These are phyloP conservation scores for Mycotypha africana DNA, from an alignment of 371 early-diverging fungal genomes.

Conservation along the genomic window DNA sequence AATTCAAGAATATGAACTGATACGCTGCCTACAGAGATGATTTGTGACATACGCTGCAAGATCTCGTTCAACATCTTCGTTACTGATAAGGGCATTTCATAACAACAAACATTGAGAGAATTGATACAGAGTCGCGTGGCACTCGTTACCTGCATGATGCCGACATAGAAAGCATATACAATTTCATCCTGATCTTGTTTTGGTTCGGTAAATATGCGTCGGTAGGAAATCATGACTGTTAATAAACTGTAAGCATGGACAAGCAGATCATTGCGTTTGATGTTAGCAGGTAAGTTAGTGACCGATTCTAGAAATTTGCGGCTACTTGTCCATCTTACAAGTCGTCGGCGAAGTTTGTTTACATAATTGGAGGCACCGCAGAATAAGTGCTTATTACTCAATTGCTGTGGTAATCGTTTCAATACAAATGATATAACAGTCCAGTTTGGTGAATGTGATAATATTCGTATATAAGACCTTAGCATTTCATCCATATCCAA, in stretches of 20 bases:
- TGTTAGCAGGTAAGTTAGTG: conserved; percentile 39
- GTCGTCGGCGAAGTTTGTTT: conserved; percentile 38
- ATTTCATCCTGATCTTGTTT: conserved; percentile 66
- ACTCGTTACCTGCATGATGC: conserved; percentile 68
- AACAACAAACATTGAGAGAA: conserved; percentile 74
- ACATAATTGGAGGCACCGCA: conserved; percentile 52
- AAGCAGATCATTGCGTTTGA: conserved; percentile 62
- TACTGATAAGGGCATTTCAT: conserved; percentile 76
- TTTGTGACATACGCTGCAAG: conserved; percentile 72
- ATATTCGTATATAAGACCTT: conserved; percentile 42
- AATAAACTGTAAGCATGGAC: conserved; percentile 65
- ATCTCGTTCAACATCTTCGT: conserved; percentile 71
- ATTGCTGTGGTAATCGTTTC: conserved; percentile 57
- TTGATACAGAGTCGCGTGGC: conserved; percentile 81
- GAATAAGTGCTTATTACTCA: conserved; percentile 71
- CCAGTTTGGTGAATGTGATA: conserved; percentile 63
- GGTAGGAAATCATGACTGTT: conserved; percentile 69
- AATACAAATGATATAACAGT: conserved; percentile 62
- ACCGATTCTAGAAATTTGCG: conserved; percentile 51
- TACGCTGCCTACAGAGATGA: conserved; percentile 76
- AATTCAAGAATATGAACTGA: conserved; percentile 90
- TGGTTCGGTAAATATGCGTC: conserved; percentile 58
- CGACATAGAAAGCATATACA: conserved; percentile 71
- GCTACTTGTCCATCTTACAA: conserved; percentile 53
- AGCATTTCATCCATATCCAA: conserved; percentile 39